These are phyloP conservation scores for Paraleonurus japonicus DNA, from an alignment of 257 asterid genomes.

Conservation along the genomic window DNA sequence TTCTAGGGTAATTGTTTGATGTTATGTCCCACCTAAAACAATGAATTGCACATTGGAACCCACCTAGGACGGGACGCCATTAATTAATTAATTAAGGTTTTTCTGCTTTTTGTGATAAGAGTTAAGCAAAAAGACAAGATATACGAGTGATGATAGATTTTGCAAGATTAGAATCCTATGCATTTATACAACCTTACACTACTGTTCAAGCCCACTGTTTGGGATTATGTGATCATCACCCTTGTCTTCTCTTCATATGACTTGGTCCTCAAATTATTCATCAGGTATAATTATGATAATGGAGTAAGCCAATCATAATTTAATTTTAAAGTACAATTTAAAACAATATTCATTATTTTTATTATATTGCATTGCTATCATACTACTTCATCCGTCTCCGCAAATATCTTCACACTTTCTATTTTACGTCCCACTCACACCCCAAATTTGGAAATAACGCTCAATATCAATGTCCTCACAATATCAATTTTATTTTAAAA, in stretches of 20 bases:
- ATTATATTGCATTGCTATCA: no score
- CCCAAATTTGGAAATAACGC: no score
- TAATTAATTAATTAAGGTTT: background rate
- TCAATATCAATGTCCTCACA: no score
- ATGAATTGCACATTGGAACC: background rate
- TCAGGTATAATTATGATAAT: background rate
- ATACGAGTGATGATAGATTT: slow-evolving; percentile 2
- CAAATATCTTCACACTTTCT: no score
- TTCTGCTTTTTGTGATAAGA: background rate
- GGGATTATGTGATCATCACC: background rate
- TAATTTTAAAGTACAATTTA: no score
- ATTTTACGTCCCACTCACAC: no score
- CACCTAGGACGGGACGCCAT: background rate
- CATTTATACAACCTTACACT: background rate
- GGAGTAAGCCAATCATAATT: no score
- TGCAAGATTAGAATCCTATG: slow-evolving; percentile 30
- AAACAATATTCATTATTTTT: no score
- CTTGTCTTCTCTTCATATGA: background rate
- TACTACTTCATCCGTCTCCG: no score
- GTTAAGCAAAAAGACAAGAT: slow-evolving; percentile 10
- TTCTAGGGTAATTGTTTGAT: background rate
- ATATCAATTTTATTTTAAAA: no score
- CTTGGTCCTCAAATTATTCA: background rate
- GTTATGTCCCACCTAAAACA: slow-evolving; percentile 15
- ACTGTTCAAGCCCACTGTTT: slow-evolving; percentile 10